Base-by-base conservation (phyloP, 129 eudicot genomes). In the Chrysanthemum makinoi region DNA sequence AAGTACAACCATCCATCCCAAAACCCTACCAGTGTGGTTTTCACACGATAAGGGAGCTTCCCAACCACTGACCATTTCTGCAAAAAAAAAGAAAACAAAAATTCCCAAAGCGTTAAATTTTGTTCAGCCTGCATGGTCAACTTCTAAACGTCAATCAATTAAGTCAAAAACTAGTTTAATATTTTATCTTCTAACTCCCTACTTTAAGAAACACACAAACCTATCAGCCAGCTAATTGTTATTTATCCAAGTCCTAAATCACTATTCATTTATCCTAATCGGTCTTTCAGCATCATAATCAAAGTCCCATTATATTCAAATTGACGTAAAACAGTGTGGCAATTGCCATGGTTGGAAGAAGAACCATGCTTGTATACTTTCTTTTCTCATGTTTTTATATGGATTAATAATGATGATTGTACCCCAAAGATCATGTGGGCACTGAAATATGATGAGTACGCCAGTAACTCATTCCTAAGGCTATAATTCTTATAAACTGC, bases 1-100 rank as follows among this genome's bases (percentile, higher is more conserved):
- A 95, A 95, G 81, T 95, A 95, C 70, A 95, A 69, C 96, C 90
- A 88, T 50, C 96, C 96, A 17, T 95, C 74, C 96, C 96, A 90
- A 39, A 74, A 88, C 48, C 97, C 99, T 30, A 85, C 99, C 49
- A 95, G 79, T 13, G 99, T 95, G 13, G 97, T 95, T 80, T 95
- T 95, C 78, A 91, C 87, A 20, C 96, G 96, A 62, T 80, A 95
- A 46, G 97, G 97, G 69, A 95, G 89, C 79, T 95, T 90, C 33
- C 99, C 97, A 55, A 88, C 62, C 17, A 95, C 97, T 4, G 86
- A 77, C 96, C 99, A 95, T 82, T 90, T 90, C 97, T 90, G 85
- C 73, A 55, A 62, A 71, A 20, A 4, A 43, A 28, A 46, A 62
- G 54, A 62, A 4, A 17, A n/a, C n/a, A 28, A 75, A 5, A 44